These are phyloP conservation scores for Magnusiomyces ingens DNA, from an alignment of 1,139 yeast species.

Conservation along the genomic window DNA sequence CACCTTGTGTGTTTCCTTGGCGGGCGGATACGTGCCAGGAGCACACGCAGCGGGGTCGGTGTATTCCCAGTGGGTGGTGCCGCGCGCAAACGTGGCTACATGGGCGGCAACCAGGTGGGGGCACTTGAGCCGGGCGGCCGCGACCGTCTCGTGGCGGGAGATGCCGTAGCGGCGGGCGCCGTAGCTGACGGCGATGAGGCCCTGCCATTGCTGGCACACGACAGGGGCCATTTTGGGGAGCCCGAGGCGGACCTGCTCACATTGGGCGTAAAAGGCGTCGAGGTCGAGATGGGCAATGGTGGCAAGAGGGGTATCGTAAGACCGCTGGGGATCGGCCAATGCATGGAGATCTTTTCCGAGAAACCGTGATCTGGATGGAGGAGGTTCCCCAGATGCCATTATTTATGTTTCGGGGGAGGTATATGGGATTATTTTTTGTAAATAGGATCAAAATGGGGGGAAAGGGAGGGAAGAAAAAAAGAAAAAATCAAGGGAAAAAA, in stretches of 20 bases:
- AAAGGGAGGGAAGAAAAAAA: neutral
- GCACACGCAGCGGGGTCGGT: conserved; percentile 36
- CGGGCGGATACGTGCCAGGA: conserved; percentile 26
- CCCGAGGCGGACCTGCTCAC: conserved; percentile 72
- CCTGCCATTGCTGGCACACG: conserved; percentile 90
- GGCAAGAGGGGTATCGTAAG: conserved; percentile 57
- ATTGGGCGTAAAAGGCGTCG: conserved; percentile 95
- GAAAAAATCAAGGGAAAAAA: neutral
- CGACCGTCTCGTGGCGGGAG: conserved; percentile 64
- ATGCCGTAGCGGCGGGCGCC: conserved; percentile 85
- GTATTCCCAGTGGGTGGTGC: conserved; percentile 79
- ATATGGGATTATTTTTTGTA: neutral
- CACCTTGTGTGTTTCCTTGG: conserved; percentile 58
- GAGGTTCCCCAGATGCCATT: neutral
- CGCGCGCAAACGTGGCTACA: conserved; percentile 89
- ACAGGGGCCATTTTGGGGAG: conserved; percentile 66
- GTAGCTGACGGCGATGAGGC: conserved; percentile 71
- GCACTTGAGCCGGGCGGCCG: conserved; percentile 65
- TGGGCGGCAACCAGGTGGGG: conserved; percentile 73
- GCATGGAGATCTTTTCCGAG: neutral
- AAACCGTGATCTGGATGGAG: neutral
- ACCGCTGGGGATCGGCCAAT: conserved; percentile 8
- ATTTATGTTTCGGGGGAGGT: neutral
- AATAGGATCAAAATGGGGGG: too few species aligned
- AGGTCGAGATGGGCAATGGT: conserved; percentile 81